Conservation (phyloP, 2,329 filamentous ascomycete species). For the Aspergillus candidus region DNA sequence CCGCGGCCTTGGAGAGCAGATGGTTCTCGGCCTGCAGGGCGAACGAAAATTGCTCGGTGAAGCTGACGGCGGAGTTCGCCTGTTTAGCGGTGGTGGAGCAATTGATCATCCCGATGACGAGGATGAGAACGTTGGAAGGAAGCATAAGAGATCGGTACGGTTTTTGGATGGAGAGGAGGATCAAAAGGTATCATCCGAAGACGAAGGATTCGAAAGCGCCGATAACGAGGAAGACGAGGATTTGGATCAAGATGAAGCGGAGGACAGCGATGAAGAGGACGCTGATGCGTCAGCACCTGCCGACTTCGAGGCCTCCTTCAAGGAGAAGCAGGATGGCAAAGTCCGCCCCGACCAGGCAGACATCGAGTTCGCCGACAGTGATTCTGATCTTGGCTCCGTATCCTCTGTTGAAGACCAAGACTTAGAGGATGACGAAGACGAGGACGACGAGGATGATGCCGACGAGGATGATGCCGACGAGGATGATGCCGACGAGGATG, state of each 20-base stretch:
- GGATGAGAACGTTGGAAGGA: slow-evolving; percentile 54
- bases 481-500: slow-evolving; percentile 60
- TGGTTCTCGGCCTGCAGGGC: slow-evolving; percentile 83
- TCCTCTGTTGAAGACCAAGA: slow-evolving; percentile 58
- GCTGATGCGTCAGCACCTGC: slow-evolving; percentile 36
- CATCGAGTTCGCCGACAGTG: slow-evolving; percentile 87
- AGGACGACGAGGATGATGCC: slow-evolving; percentile 46
- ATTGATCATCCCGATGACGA: slow-evolving; percentile 53
- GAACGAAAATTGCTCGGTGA: slow-evolving; percentile 77
- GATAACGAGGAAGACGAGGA: slow-evolving; percentile 48
- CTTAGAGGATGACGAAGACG: slow-evolving; percentile 45
- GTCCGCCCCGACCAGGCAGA: slow-evolving; percentile 59
- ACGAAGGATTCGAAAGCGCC: slow-evolving; percentile 45
- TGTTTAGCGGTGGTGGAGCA: slow-evolving; percentile 73
- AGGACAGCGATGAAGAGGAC: slow-evolving; percentile 33
- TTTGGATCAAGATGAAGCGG: slow-evolving; percentile 43
- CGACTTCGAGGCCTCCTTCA: slow-evolving; percentile 40
- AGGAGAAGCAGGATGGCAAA: slow-evolving; percentile 47
- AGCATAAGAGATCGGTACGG: slow-evolving; percentile 47
- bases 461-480: slow-evolving; percentile 63
- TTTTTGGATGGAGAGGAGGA: slow-evolving; percentile 45
- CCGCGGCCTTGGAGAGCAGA: slow-evolving; percentile 87
- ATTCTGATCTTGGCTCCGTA: slow-evolving; percentile 89
- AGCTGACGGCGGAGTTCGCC: slow-evolving; percentile 71
- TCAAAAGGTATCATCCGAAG: slow-evolving; percentile 52